Evolutionary conservation across 179 eudicot species (phyloP).

Genomic region (Heliamphora pulchella): DNA sequence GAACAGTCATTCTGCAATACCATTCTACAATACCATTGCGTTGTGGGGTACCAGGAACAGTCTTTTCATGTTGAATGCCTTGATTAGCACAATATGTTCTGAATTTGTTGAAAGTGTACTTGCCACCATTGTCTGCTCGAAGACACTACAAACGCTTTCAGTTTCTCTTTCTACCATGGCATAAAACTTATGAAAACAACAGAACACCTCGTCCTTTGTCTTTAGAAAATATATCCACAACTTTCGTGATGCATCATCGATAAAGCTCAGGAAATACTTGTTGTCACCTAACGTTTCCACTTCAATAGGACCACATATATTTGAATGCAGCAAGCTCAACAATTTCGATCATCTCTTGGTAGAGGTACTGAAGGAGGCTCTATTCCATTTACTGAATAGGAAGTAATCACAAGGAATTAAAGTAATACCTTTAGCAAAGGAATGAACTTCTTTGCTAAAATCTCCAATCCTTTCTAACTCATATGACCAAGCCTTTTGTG

Average conservation of each 20-base stretch:
- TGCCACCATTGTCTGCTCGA: not conserved
- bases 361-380: too few species aligned
- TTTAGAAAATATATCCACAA: too few species aligned
- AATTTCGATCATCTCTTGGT: too few species aligned
- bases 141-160: not conserved
- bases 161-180: too few species aligned
- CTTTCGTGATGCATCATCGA: too few species aligned
- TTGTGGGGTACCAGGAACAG: constrained; percentile 2
- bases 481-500: constrained; percentile 13
- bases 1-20: too few species aligned
- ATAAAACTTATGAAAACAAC: too few species aligned
- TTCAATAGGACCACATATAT: too few species aligned
- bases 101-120: not conserved
- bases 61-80: constrained; percentile 1
- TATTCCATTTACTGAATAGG: not conserved
- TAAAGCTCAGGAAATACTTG: too few species aligned
- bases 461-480: constrained; percentile 8
- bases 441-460: not conserved
- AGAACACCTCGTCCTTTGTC: too few species aligned
- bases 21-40: not conserved
- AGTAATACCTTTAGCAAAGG: not conserved
- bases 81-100: not conserved
- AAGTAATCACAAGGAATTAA: not conserved
- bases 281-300: too few species aligned
- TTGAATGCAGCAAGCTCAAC: too few species aligned